phyloP scores from a whole-genome alignment of 306 rosid species.

The Glycyrrhiza uralensis region DNA sequence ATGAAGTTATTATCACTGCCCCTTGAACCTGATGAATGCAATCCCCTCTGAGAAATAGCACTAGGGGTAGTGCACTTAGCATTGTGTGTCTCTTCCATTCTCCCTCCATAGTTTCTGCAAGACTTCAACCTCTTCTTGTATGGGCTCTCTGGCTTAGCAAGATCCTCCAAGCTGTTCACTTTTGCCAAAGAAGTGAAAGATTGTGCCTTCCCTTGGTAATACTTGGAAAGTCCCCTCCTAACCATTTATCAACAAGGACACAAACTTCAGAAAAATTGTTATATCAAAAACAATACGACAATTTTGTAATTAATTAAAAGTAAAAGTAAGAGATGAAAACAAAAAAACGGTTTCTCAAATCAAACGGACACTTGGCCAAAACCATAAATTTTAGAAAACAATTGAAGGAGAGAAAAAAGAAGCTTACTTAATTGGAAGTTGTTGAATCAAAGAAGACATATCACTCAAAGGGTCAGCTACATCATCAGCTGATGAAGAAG shows the following conservation, averaged over 20 bases:
- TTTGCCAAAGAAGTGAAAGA: slow-evolving; percentile 41
- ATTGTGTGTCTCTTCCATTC: neutral
- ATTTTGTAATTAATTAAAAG: too few species aligned
- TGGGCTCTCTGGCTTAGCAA: slow-evolving; percentile 35
- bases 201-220: slow-evolving; percentile 40
- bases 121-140: slow-evolving; percentile 28
- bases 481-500: slow-evolving; percentile 16
- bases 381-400: too few species aligned
- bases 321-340: too few species aligned
- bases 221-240: slow-evolving; percentile 49
- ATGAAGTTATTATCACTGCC: neutral
- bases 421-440: slow-evolving; percentile 43
- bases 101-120: slow-evolving; percentile 33
- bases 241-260: neutral
- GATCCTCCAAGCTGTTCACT: slow-evolving; percentile 41
- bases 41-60: slow-evolving; percentile 7
- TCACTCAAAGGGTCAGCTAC: slow-evolving; percentile 28
- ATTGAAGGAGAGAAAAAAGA: neutral
- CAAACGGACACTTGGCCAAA: too few species aligned
- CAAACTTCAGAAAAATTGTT: neutral
- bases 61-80: neutral
- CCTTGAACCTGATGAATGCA: slow-evolving; percentile 20
- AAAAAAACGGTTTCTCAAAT: too few species aligned
- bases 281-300: neutral
- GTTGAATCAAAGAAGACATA: slow-evolving; percentile 39